Evolutionary conservation across 1,284 basidiomycete genomes (phyloP), one percentile per base, ranked within the genome.

Genomic region (Ceratobasidium papillatum): DNA sequence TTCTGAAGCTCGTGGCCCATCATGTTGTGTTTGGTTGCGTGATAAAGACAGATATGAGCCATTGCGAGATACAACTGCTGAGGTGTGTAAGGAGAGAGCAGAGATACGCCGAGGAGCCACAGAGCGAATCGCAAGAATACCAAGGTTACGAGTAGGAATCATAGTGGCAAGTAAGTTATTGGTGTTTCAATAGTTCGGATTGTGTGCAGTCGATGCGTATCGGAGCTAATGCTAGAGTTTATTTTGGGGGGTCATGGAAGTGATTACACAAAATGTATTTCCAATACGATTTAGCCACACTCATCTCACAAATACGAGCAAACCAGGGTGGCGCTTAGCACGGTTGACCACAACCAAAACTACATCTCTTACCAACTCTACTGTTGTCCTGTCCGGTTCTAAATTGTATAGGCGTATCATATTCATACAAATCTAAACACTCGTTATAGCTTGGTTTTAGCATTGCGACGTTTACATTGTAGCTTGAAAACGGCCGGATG

Each of bases 61-160:
- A 25, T 19, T 27, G 2, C 64, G 64, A 38, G 54, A 49, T 8
- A 49, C 17, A 45, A 59, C 19, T 27, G 66, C 66, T 25, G 52
- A 71, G 14, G 52, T 59, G 54, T 58, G 66, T 3, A 71, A 38
- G 22, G 66, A 56, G 14, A 56, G 27, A 7, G 34, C 47, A n/a
- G 30, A 41, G 36, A 34, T 12, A 51, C 25, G 64, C 7, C 64
- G 45, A 30, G 41, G 36, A 27, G 54, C n/a, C 17, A 56, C 38
- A 30, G 52, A 30, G 52, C 66, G 66, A n/a, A 58, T 32, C n/a
- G 66, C 66, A n/a, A 71, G 66, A 3, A 71, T 71, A 2, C 66
- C 66, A 27, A 71, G 52, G 4, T 54, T 71, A 30, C 54, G 66
- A 71, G 66, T 56, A 14, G 49, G 22, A 41, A 34, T 68, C 64